These are phyloP conservation scores for Kwoniella sp. DNA, from an alignment of 768 basidiomycete species.

Conservation along the genomic window DNA sequence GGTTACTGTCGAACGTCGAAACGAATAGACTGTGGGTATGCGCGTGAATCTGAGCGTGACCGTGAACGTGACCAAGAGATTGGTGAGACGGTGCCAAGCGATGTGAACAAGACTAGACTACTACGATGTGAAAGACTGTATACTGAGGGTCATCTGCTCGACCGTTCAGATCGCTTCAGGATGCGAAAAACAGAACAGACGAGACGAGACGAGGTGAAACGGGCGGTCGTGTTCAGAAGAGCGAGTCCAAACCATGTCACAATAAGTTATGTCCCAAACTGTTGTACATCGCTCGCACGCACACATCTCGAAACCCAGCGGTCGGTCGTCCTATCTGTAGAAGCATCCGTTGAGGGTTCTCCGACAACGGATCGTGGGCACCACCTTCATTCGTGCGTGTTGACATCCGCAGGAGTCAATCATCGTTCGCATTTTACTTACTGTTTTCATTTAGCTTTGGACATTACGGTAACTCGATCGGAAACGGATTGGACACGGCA, in stretches of 20 bases:
- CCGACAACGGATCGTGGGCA: neutral
- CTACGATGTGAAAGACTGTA: neutral
- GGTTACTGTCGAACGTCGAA: too few species aligned
- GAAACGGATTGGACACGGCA: neutral
- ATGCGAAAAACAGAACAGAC: neutral
- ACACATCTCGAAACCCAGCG: too few species aligned
- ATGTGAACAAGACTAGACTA: neutral
- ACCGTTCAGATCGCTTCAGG: neutral
- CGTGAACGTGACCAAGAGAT: neutral
- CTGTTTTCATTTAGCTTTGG: constrained; percentile 1
- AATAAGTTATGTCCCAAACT: too few species aligned
- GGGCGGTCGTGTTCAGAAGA: neutral
- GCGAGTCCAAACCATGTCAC: neutral
- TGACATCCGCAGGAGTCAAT: neutral
- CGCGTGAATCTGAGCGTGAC: too few species aligned
- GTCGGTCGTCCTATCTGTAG: neutral
- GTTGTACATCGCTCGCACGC: too few species aligned
- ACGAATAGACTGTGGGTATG: too few species aligned
- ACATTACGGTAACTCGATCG: neutral
- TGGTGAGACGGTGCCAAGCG: neutral
- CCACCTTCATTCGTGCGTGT: neutral
- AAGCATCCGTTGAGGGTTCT: neutral
- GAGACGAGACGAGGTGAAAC: neutral
- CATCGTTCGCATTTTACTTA: neutral
- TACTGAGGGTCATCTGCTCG: neutral